Conservation (phyloP, 805 yeast species). For the Metschnikowia vanudenii region DNA sequence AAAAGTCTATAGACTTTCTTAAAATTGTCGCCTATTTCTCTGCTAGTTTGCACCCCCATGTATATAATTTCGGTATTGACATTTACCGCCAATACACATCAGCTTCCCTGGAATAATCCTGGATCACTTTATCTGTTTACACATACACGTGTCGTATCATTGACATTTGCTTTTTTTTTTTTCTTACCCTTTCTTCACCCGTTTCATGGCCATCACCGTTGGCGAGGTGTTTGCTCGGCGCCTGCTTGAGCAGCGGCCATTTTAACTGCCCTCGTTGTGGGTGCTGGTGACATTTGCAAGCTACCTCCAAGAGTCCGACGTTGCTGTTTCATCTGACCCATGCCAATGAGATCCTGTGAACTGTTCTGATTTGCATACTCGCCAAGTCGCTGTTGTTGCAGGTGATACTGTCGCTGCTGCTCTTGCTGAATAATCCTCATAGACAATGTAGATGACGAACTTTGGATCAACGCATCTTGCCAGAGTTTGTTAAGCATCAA, state of each 20-base stretch:
- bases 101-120: no score
- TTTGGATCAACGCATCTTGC: slow-evolving; percentile 38
- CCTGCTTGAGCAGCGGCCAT: slow-evolving; percentile 23
- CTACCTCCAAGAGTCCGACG: slow-evolving; percentile 2
- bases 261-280: slow-evolving; percentile 38
- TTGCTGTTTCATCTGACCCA: slow-evolving; percentile 9
- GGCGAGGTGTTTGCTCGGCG: neutral
- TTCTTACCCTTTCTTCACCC: neutral
- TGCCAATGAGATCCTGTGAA: slow-evolving; percentile 6
- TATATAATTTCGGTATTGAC: no score
- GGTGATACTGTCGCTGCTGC: slow-evolving; percentile 10
- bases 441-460: slow-evolving; percentile 15
- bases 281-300: slow-evolving; percentile 15
- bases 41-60: no score
- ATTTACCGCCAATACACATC: no score
- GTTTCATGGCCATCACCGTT: neutral
- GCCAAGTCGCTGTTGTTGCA: slow-evolving; percentile 7
- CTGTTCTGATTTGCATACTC: slow-evolving; percentile 3
- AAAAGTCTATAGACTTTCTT: no score
- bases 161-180: neutral
- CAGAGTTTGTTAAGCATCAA: slow-evolving; percentile 32
- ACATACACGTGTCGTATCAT: neutral
- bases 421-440: slow-evolving; percentile 14
- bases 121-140: no score
- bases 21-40: no score